Base-by-base conservation (phyloP, 495 filamentous ascomycete genomes). In the Neurospora sp. region DNA sequence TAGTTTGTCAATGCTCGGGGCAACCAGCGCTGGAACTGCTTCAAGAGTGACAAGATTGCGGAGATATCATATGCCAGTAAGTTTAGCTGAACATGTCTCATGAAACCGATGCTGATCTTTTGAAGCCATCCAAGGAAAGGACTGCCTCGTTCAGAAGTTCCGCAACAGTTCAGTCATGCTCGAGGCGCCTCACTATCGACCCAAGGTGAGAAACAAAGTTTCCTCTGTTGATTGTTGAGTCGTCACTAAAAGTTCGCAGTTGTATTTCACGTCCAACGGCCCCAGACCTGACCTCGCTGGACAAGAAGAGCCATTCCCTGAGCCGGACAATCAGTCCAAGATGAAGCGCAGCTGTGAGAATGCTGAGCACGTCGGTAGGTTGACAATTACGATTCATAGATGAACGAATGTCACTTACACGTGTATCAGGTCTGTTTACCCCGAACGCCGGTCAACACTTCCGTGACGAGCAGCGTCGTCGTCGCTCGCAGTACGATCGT, bases 101-200 rank as follows among this genome's bases (percentile, higher is more conserved):
- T 59, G 18, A 41, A 18, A n/a, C 20, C 46, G 16, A 39, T 71
- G 66, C 78, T 78, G 72, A 79, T 46, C 16, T 12, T 68, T 69
- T 70, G 68, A 71, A 94, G 93, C 94, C 40, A 93, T 96, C 73
- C 96, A 99, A 83, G 96, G 95, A 46, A 90, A 90, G 74, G 95
- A 97, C 78, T 93, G 92, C 71, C 86, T 98, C 8, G 88, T 97
- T 40, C 91, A 96, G 77, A 97, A 98, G 76, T 98, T 99, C 81
- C 91, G 95, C 27, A 99, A 99, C 82, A 97, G 93, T 70, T 93
- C 92, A 5, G 94, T 99, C 16, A 98, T 98, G 92, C 83, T 94
- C 12, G 93, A 98, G 81, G 86, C 90, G 53, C 84, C 88, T 6
- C 89, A 90, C 27, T 95, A 92, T 78, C 91, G 94, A 11, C 95